A percentile compares a stretch with the other conserved stretches of the same genome.
These are phyloP conservation scores for Nothophaeocryptopus gaeumannii DNA, from an alignment of 2,329 filamentous ascomycete genomes.

Conservation along the genomic window DNA sequence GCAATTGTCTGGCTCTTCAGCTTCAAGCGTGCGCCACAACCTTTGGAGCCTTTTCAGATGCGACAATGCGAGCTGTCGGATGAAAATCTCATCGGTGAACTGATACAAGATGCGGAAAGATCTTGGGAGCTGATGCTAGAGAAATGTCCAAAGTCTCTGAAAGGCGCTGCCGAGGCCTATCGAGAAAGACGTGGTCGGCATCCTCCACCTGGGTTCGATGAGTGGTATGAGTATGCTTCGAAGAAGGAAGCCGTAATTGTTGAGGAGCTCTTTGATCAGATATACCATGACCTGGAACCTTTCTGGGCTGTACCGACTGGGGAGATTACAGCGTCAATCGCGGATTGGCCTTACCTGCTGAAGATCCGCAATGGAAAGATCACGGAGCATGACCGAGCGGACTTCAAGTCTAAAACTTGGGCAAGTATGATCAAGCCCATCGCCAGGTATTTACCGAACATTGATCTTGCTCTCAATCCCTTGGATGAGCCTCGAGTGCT, in stretches of 20 bases:
- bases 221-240: slow-evolving; percentile 36
- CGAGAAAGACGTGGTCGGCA: neutral
- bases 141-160: too few species aligned
- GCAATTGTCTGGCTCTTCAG: too few species aligned
- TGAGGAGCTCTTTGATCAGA: slow-evolving; percentile 49
- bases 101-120: too few species aligned
- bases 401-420: too few species aligned
- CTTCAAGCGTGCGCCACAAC: too few species aligned
- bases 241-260: slow-evolving; percentile 40
- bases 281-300: slow-evolving; percentile 46
- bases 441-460: slow-evolving; percentile 4
- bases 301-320: slow-evolving; percentile 44
- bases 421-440: neutral
- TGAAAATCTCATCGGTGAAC: too few species aligned
- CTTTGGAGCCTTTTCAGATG: too few species aligned
- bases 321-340: slow-evolving; percentile 33
- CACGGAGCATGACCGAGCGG: too few species aligned
- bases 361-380: neutral
- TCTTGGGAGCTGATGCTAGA: too few species aligned
- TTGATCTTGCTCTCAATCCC: slow-evolving; percentile 34
- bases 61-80: too few species aligned
- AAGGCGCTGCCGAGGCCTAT: neutral
- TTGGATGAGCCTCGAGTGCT: slow-evolving; percentile 46
- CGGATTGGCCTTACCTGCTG: neutral
- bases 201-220: slow-evolving; percentile 8